Percentiles rank a stretch among this genome's conserved stretches.
Conservation (phyloP, 192 early-diverging fungal genomes). For the Coemansia sp. region DNA sequence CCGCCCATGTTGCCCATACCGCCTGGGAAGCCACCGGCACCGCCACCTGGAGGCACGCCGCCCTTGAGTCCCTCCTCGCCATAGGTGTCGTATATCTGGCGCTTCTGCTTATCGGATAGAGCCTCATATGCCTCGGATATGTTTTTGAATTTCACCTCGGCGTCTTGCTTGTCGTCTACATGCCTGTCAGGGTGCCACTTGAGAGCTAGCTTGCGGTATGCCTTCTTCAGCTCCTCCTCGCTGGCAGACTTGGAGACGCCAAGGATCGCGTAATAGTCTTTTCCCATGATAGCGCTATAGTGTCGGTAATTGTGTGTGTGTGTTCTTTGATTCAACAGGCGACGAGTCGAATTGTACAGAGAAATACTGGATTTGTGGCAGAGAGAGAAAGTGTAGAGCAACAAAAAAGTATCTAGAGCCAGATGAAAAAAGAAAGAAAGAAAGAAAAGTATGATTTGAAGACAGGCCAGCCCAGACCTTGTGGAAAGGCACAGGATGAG, state of each 20-base stretch:
- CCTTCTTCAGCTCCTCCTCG: slow-evolving; percentile 82
- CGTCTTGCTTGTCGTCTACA: slow-evolving; percentile 35
- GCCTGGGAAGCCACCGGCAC: slow-evolving; percentile 50
- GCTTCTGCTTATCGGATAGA: slow-evolving; percentile 89
- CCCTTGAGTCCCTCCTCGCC: slow-evolving; percentile 87
- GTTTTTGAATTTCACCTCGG: slow-evolving; percentile 85
- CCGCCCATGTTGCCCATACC: slow-evolving; percentile 25
- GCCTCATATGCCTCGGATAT: slow-evolving; percentile 98
- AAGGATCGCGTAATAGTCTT: slow-evolving; percentile 96
- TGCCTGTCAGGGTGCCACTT: slow-evolving; percentile 57
- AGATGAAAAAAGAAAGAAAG: not conserved
- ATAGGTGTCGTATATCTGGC: slow-evolving; percentile 90
- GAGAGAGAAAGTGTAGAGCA: not conserved
- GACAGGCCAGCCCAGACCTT: not conserved
- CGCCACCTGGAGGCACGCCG: slow-evolving; percentile 60
- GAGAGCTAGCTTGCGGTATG: slow-evolving; percentile 68
- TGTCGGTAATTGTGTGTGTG: not conserved
- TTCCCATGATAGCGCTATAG: slow-evolving; percentile 56
- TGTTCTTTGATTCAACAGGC: not conserved
- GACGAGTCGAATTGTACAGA: not conserved
- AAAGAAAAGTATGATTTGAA: not conserved
- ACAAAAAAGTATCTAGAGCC: not conserved
- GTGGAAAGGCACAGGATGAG: not conserved
- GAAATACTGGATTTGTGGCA: not conserved
- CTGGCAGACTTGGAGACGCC: slow-evolving; percentile 70